Conservation (phyloP, 306 rosid species). For the Medicago ruthenica region DNA sequence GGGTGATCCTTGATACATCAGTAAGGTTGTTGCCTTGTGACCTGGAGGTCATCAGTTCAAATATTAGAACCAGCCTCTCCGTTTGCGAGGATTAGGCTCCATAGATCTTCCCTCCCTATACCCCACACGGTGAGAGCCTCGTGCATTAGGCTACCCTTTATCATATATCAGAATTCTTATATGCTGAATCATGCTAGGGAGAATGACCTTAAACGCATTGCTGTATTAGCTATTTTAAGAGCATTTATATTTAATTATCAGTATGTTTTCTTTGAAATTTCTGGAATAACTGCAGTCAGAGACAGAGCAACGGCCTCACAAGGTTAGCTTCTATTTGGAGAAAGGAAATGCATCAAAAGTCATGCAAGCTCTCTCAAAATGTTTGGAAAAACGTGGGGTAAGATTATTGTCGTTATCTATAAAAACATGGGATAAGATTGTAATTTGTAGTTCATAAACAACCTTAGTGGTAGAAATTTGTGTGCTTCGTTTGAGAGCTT, state of each 20-base stretch:
- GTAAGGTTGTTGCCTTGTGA: background rate
- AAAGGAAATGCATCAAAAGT: constrained; percentile 61
- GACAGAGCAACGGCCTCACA: constrained; percentile 80
- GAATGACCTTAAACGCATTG: background rate
- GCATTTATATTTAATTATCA: constrained; percentile 23
- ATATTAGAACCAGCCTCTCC: background rate
- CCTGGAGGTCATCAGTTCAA: background rate
- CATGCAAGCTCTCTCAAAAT: constrained; percentile 52
- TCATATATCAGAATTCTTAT: constrained; percentile 1
- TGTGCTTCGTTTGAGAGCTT: constrained; percentile 20
- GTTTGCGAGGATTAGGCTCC: background rate
- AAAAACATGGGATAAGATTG: constrained; percentile 52
- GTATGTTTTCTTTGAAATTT: constrained; percentile 27
- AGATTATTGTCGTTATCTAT: constrained; percentile 21
- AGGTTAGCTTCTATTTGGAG: constrained; percentile 82
- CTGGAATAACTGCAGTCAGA: constrained; percentile 63
- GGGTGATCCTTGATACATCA: background rate
- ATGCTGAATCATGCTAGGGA: background rate
- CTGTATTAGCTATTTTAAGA: constrained; percentile 2
- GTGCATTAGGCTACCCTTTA: background rate
- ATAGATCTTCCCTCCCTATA: background rate
- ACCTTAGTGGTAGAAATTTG: constrained; percentile 10
- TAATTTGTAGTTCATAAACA: constrained; percentile 32
- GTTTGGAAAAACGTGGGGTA: constrained; percentile 71
- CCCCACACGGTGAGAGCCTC: background rate